Percentiles rank a stretch among this genome's conserved stretches.
Evolutionary conservation across 192 early-diverging fungal species (phyloP).

Genomic region (Coemansia sp.): DNA sequence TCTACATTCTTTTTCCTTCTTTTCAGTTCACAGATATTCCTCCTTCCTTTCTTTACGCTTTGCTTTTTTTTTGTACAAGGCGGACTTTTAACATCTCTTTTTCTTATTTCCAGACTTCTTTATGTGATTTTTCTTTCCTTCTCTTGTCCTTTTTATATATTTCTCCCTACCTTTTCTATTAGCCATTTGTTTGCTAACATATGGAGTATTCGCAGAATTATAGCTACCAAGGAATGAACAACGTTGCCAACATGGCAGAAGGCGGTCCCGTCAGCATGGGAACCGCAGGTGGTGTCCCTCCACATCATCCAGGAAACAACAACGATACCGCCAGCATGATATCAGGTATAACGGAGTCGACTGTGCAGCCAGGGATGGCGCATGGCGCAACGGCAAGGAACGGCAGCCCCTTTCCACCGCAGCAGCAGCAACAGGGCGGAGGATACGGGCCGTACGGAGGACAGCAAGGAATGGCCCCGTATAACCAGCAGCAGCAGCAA

Average conservation of each 20-base stretch:
- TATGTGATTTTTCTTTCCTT: not conserved
- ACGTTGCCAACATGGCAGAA: conserved; percentile 24
- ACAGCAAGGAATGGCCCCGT: conserved; percentile 8
- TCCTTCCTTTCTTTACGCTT: not conserved
- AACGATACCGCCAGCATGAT: conserved; percentile 12
- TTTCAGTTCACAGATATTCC: not conserved
- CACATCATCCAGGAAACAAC: conserved; percentile 6
- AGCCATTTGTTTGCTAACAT: not conserved
- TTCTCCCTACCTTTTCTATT: not conserved
- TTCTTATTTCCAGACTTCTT: not conserved
- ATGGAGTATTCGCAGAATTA: conserved; percentile 30
- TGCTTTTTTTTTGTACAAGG: not conserved
- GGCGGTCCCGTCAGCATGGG: conserved; percentile 13
- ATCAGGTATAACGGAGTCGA: conserved; percentile 10
- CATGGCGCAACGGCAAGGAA: conserved; percentile 1
- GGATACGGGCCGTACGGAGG: conserved; percentile 2
- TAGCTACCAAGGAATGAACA: conserved; percentile 41
- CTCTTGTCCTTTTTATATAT: not conserved
- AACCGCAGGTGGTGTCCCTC: conserved; percentile 1
- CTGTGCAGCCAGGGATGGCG: not conserved
- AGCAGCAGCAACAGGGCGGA: conserved; percentile 12
- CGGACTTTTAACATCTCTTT: not conserved
- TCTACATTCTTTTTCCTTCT: not conserved
- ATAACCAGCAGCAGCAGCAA: not conserved
- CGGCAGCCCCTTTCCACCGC: conserved; percentile 13